These are phyloP conservation scores for Phalaenopsis aphrodite DNA, from an alignment of 106 monocot species.

Conservation along the genomic window DNA sequence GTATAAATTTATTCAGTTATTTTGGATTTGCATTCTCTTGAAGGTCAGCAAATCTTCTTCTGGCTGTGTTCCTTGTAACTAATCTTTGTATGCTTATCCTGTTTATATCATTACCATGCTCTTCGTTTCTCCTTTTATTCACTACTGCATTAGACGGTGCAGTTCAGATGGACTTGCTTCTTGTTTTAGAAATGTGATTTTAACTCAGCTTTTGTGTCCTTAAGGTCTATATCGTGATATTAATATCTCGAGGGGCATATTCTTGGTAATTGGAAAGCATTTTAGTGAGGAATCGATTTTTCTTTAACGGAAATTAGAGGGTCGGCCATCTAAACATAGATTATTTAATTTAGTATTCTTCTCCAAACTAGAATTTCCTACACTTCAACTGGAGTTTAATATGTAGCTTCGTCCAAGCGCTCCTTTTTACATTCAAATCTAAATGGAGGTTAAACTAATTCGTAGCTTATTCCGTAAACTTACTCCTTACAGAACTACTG, in stretches of 20 bases:
- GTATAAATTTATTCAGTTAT: too few relatives aligned
- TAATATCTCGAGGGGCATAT: not conserved
- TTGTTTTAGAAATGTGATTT: not conserved
- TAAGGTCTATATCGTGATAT: not conserved
- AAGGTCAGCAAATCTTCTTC: not conserved
- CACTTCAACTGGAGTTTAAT: not conserved
- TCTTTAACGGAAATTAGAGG: not conserved
- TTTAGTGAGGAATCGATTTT: not conserved
- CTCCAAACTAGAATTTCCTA: not conserved
- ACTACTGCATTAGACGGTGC: not conserved
- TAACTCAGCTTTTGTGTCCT: not conserved
- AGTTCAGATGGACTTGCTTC: not conserved
- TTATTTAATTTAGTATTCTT: not conserved
- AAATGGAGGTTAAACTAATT: not conserved
- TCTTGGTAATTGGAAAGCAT: not conserved
- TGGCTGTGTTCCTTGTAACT: not conserved
- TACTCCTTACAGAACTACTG: not conserved
- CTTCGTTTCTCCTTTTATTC: not conserved
- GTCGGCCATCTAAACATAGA: not conserved
- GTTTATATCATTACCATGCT: not conserved
- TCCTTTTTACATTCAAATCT: not conserved
- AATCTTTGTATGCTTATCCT: too few relatives aligned
- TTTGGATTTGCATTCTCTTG: too few relatives aligned
- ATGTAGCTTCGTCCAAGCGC: not conserved
- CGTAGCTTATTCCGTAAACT: not conserved